Percentiles rank a stretch among this genome's conserved stretches.
Evolutionary conservation across 1,284 basidiomycete genomes (phyloP).

Genomic region (Neolentinus lepideus): DNA sequence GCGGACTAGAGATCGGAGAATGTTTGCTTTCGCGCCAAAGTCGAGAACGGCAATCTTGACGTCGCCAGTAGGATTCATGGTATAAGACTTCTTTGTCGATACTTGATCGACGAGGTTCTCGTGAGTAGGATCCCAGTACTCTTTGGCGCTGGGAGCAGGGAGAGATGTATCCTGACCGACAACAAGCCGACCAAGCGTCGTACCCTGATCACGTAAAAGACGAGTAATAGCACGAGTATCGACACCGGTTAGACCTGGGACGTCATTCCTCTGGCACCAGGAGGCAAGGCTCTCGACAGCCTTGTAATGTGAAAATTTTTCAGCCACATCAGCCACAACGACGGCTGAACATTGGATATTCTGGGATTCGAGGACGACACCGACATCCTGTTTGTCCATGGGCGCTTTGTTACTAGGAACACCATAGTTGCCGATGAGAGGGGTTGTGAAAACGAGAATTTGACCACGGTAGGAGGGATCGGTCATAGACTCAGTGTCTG

Average conservation of each 20-base stretch:
- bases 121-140: constrained; percentile 88
- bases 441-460: constrained; percentile 97
- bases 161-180: constrained; percentile 71
- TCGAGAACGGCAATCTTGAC: constrained; percentile 94
- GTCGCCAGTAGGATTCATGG: constrained; percentile 82
- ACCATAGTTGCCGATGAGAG: constrained; percentile 98
- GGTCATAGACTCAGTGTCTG: constrained; percentile 99
- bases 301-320: constrained; percentile 91
- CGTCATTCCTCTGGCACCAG: constrained; percentile 88
- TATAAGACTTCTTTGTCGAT: constrained; percentile 83
- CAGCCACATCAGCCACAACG: constrained; percentile 91
- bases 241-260: constrained; percentile 94
- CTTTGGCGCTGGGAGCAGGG: constrained; percentile 51
- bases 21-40: constrained; percentile 98
- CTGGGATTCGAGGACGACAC: constrained; percentile 86
- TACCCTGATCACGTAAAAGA: constrained; percentile 93
- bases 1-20: constrained; percentile 86
- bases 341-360: constrained; percentile 90
- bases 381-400: constrained; percentile 75
- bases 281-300: constrained; percentile 90
- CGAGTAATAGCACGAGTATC: constrained; percentile 96
- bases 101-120: constrained; percentile 94
- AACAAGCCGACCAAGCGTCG: constrained; percentile 89
- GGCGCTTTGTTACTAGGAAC: constrained; percentile 82
- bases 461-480: constrained; percentile 98